Evolutionary conservation across 2,329 filamentous ascomycete species (phyloP), one percentile per base, ranked within the genome.

Genomic region (Metarhizium robertsii): DNA sequence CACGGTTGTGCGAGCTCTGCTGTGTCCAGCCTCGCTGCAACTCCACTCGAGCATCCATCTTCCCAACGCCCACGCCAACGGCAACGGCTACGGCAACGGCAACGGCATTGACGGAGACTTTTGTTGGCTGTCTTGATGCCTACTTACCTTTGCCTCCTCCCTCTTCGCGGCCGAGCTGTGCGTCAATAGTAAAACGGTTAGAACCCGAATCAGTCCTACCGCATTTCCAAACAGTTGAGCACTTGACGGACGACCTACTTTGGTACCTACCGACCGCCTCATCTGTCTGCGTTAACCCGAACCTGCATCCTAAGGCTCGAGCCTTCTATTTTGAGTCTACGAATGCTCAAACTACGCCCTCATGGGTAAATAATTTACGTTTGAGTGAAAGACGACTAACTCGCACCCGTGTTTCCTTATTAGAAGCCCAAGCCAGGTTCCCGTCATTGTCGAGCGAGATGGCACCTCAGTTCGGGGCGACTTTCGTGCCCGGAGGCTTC

Each of bases 401-500:
- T 11, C 42, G 42, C 3, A 20, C 7, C 42, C 42, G 42, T 10
- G n/a, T 18, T 20, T 20, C 6, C 11, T 20, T 18, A 18, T 45
- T 20, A 20, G 18, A 45, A 16, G 16, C 32, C 32, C 45, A 48
- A 29, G 48, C 51, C 45, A 30, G 32, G 25, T 63, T 61, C 61
- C 61, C 63, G 60, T 61, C 62, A 30, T 58, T 61, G 59, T 48
- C 55, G 29, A 42, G 34, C 57, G 55, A 61, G 43, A 66, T 66
- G 64, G 52, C 61, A 42, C 55, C 56, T 54, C 67, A 67, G 54
- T 60, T 82, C 60, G 77, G 77, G 64, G 80, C 80, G 59, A 83
- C 80, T 50, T 83, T 83, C 66, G 78, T 81, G 55, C 80, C 80
- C 38, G 78, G 79, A 58, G 79, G 78, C 54, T 73, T 75, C 55